Conservation (phyloP, 179 eudicot species). For the Beta lomatogona region DNA sequence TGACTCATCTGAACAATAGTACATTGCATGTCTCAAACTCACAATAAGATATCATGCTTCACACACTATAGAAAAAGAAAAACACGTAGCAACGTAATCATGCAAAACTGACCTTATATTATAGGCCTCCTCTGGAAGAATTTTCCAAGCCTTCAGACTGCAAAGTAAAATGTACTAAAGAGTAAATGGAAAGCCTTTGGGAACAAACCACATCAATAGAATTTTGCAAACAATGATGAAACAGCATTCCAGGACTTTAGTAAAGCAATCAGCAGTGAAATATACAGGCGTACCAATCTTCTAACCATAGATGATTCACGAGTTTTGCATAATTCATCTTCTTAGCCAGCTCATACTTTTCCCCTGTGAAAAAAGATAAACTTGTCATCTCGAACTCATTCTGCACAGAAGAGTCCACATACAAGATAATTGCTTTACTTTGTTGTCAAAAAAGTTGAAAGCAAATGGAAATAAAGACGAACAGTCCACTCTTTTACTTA, state of each 20-base stretch:
- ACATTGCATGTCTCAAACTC: not conserved
- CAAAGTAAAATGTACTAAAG: constrained; percentile 15
- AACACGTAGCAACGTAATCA: not conserved
- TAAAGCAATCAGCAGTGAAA: not conserved
- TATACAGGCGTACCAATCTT: constrained; percentile 63
- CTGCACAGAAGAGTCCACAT: not conserved
- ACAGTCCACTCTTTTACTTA: not conserved
- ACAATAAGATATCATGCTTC: not conserved
- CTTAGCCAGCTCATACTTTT: constrained; percentile 82
- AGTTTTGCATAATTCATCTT: constrained; percentile 61
- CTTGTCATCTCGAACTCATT: not conserved
- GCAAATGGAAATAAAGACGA: not conserved
- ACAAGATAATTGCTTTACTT: not conserved
- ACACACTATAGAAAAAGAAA: too few species aligned
- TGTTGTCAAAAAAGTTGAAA: not conserved
- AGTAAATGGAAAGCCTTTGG: not conserved
- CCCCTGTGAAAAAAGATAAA: constrained; percentile 52
- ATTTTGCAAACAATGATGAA: not conserved
- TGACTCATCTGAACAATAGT: not conserved
- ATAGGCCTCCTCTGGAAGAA: constrained; percentile 76
- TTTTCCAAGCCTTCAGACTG: constrained; percentile 84
- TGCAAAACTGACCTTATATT: constrained; percentile 54
- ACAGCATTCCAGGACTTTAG: not conserved
- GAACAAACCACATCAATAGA: not conserved
- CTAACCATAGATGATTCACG: constrained; percentile 79